phyloP scores from a whole-genome alignment of 2,329 filamentous ascomycete genomes.

The Rachicladosporium sp. region DNA sequence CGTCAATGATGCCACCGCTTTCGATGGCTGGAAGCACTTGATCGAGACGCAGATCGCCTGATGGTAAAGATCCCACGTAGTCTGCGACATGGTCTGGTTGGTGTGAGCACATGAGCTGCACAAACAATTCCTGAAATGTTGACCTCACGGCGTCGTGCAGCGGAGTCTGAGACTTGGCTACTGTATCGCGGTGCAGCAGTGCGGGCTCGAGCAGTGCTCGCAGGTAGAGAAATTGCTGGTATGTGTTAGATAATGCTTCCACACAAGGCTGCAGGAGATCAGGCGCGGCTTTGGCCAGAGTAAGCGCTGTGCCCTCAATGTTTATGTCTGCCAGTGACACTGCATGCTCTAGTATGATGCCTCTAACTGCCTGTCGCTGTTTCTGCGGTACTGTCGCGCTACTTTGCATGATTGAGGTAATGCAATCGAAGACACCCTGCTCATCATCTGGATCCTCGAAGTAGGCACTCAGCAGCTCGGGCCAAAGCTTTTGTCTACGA shows the following conservation, averaged over 20 bases:
- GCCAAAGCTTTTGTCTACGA: constrained; percentile 64
- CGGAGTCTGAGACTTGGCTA: constrained; percentile 10
- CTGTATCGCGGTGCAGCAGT: constrained; percentile 19
- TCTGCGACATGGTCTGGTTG: constrained; percentile 71
- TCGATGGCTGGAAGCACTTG: constrained; percentile 79
- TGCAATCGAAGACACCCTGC: constrained; percentile 63
- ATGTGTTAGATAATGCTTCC: constrained; percentile 46
- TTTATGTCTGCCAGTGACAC: constrained; percentile 55
- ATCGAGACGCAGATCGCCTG: constrained; percentile 66
- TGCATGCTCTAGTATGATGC: constrained; percentile 54
- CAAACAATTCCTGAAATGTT: constrained; percentile 67
- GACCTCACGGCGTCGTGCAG: constrained; percentile 14
- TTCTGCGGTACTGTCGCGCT: constrained; percentile 52
- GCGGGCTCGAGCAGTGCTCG: constrained; percentile 59
- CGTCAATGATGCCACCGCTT: constrained; percentile 78
- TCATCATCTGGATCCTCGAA: constrained; percentile 75
- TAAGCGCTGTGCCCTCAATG: constrained; percentile 51
- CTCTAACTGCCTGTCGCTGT: constrained; percentile 59
- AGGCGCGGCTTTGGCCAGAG: constrained; percentile 48
- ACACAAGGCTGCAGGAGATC: constrained; percentile 57
- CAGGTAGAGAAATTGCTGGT: constrained; percentile 65
- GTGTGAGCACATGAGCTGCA: constrained; percentile 82
- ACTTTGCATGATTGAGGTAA: constrained; percentile 60
- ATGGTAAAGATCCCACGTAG: constrained; percentile 66
- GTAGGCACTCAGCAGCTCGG: constrained; percentile 64